phyloP scores from a whole-genome alignment of 2,329 filamentous ascomycete species.

The Aureobasidium zeae region DNA sequence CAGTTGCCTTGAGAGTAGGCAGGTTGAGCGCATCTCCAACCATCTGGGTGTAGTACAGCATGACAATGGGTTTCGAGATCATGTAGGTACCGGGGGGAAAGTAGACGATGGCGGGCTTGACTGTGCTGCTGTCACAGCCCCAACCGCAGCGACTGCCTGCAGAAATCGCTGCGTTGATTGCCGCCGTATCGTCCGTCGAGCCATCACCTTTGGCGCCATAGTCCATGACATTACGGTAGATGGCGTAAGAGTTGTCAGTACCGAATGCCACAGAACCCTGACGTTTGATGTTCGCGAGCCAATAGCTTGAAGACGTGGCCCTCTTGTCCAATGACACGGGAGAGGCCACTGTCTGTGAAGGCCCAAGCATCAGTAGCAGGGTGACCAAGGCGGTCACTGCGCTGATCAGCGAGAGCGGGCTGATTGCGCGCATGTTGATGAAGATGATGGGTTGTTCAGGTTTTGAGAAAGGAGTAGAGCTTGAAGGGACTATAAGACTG shows the following conservation, averaged over 20 bases:
- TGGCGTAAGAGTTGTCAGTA: conserved; percentile 49
- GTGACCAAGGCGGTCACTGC: conserved; percentile 8
- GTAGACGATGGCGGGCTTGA: conserved; percentile 79
- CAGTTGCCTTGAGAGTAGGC: conserved; percentile 47
- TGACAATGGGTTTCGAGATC: conserved; percentile 68
- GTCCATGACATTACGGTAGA: conserved; percentile 43
- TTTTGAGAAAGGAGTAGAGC: conserved; percentile 15
- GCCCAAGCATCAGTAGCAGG: conserved; percentile 8
- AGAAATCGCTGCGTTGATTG: conserved; percentile 76
- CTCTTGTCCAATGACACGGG: conserved; percentile 11
- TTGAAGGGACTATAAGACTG: conserved; percentile 16
- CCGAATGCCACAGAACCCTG: conserved; percentile 61
- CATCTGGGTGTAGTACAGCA: conserved; percentile 90
- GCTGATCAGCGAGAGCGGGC: conserved; percentile 12
- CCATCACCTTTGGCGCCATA: conserved; percentile 47
- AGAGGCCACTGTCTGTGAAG: conserved; percentile 8
- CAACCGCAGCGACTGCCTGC: conserved; percentile 70
- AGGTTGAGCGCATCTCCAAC: conserved; percentile 66
- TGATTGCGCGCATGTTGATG: conserved; percentile 13
- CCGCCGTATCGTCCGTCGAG: conserved; percentile 70
- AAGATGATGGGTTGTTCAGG: conserved; percentile 6
- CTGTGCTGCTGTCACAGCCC: conserved; percentile 74
- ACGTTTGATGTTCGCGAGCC: conserved; percentile 60
- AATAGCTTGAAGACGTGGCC: conserved; percentile 47
- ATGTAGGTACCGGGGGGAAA: conserved; percentile 83